phyloP scores from a whole-genome alignment of 2,329 filamentous ascomycete species.

The Cordyceps cateniannulata region DNA sequence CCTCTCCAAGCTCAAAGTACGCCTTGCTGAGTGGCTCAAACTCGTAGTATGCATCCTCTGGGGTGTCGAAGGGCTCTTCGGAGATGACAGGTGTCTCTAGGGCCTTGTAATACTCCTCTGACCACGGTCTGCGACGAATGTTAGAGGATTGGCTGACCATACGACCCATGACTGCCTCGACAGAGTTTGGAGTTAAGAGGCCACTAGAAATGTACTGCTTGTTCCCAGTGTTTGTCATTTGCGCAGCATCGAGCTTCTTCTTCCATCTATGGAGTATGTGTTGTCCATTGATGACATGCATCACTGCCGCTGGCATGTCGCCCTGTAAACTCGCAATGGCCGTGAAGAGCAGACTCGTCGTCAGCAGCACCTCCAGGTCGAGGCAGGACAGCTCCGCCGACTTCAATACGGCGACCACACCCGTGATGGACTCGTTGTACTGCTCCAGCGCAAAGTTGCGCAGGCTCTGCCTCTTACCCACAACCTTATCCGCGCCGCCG shows the following conservation, averaged over 20 bases:
- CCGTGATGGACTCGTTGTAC: neutral
- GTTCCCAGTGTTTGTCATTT: neutral
- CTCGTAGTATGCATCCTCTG: slow-evolving; percentile 4
- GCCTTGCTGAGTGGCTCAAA: slow-evolving; percentile 2
- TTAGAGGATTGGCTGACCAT: neutral
- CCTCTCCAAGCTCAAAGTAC: slow-evolving; percentile 2
- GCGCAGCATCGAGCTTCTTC: neutral
- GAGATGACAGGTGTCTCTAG: neutral
- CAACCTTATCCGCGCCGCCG: neutral
- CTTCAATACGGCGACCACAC: neutral
- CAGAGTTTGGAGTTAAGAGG: neutral
- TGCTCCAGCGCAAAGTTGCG: slow-evolving; percentile 4
- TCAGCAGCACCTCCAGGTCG: neutral
- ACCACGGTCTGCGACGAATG: neutral
- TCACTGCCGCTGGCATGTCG: neutral
- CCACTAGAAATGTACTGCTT: neutral
- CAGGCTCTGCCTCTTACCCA: neutral
- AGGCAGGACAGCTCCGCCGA: neutral
- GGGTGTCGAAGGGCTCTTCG: neutral
- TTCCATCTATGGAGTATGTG: neutral
- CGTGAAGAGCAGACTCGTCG: neutral
- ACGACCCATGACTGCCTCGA: neutral
- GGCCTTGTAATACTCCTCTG: neutral
- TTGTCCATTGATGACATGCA: slow-evolving; percentile 1
- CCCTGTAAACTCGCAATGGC: slow-evolving; percentile 1